Conservation (phyloP, 345 rosid genomes). For the Pugionium cornutum region DNA sequence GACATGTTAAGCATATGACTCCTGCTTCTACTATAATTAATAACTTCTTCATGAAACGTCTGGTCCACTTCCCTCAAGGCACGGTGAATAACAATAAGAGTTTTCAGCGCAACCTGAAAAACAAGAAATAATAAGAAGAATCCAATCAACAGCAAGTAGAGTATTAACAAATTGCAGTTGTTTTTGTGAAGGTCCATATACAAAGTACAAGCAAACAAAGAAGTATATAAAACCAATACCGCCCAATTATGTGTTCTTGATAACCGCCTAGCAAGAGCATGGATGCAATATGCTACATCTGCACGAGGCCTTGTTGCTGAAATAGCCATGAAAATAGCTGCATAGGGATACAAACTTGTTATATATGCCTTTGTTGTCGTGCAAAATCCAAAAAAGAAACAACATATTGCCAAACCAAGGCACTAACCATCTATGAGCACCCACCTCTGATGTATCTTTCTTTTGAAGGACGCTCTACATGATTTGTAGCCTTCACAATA, state of each 20-base stretch:
- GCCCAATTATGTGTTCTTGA: slow-evolving; percentile 97
- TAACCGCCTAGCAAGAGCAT: slow-evolving; percentile 81
- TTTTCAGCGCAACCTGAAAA: slow-evolving; percentile 88
- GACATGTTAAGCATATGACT: slow-evolving; percentile 95
- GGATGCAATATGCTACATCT: slow-evolving; percentile 98
- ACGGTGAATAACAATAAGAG: slow-evolving; percentile 89
- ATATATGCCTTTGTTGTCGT: neutral
- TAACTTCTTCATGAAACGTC: slow-evolving; percentile 91
- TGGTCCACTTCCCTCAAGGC: slow-evolving; percentile 98
- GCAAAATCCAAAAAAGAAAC: neutral
- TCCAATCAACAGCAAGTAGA: slow-evolving; percentile 1
- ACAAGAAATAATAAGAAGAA: neutral
- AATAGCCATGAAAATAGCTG: slow-evolving; percentile 89
- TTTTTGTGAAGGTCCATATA: neutral
- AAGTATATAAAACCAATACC: slow-evolving; percentile 43
- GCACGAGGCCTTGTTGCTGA: slow-evolving; percentile 99
- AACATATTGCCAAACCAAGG: slow-evolving; percentile 1
- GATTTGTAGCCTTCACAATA: slow-evolving; percentile 95
- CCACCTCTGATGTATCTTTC: slow-evolving; percentile 85
- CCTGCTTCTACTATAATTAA: slow-evolving; percentile 90
- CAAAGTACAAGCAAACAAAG: slow-evolving; percentile 1
- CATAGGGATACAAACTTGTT: slow-evolving; percentile 30
- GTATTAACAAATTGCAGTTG: neutral
- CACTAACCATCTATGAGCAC: slow-evolving; percentile 34
- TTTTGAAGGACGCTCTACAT: slow-evolving; percentile 85